Base-by-base conservation (phyloP, 352 stramenopile genomes). In the Albugo laibachii region DNA sequence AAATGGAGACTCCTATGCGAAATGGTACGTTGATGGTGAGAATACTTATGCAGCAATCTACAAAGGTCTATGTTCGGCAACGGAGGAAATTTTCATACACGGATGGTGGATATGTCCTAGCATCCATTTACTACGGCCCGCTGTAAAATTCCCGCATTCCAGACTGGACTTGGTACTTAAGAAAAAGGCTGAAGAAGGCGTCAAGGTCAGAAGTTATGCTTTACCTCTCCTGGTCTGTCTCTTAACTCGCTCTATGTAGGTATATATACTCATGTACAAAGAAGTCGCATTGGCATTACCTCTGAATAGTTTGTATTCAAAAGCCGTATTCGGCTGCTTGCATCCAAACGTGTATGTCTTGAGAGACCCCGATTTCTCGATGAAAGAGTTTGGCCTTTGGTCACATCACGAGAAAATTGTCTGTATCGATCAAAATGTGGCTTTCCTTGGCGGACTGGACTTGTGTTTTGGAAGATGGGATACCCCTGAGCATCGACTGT, bases 341-440 rank as follows among this genome's bases (percentile, higher is more conserved):
- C 77, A 89, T 51, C 57, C 62, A 10, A 92, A 94, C 36, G 64
- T 96, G 2, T 65, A 88, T 47, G 80, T 94, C 24, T 55, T 95
- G 5, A 74, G 85, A 2, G 83, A 96, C 34, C 84, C 83, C 0
- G 80, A 93, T 49, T 92, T 92, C 40, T 46, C 86, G 37, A 81
- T 92, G 70, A 85, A 86, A 58, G 65, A 88, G 15, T 50, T 85
- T 39, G 78, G 78, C 1, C 67, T 87, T 59, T 93, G 78, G 58
- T 93, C 77, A 11, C 85, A 96, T 54, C 85, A 96, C 59, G 85
- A 96, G 48, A 96, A 96, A 54, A 81, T 96, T 27, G 76, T 94
- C 39, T 80, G 86, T 39, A 54, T 95, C 19, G 85, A 96, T 47
- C 79, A 94, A 50, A 68, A 66, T 38, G 60, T 93, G 5, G 83